Conservation (phyloP, 2,329 filamentous ascomycete species). For the Fusarium mundagurra region DNA sequence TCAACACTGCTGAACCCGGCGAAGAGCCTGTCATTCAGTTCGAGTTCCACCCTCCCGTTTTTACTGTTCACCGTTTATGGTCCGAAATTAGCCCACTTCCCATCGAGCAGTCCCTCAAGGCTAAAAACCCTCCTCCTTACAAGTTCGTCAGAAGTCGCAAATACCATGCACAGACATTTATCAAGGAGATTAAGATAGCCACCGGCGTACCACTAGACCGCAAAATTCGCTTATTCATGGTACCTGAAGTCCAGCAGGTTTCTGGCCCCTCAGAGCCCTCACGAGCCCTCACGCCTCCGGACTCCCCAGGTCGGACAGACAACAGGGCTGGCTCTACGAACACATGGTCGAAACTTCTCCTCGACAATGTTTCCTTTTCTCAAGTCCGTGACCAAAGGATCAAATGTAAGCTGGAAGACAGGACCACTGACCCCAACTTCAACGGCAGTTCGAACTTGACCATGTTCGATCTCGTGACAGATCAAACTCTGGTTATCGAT, state of each 20-base stretch:
- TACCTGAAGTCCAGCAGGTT: conserved; percentile 58
- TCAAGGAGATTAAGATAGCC: conserved; percentile 76
- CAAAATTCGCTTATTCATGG: conserved; percentile 81
- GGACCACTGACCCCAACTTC: conserved; percentile 77
- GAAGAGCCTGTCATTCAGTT: conserved; percentile 74
- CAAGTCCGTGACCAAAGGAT: conserved; percentile 43
- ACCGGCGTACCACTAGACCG: conserved; percentile 73
- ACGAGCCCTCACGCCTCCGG: conserved; percentile 53
- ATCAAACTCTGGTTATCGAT: conserved; percentile 84
- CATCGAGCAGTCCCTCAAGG: conserved; percentile 68
- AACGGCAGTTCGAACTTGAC: conserved; percentile 77
- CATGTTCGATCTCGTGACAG: conserved; percentile 73
- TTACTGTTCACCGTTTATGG: conserved; percentile 84
- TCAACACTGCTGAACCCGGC: conserved; percentile 75
- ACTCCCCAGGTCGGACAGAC: conserved; percentile 49
- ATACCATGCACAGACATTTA: conserved; percentile 76
- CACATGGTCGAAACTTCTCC: conserved; percentile 55
- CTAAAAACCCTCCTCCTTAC: conserved; percentile 68
- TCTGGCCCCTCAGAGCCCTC: conserved; percentile 47
- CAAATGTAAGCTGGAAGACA: conserved; percentile 59
- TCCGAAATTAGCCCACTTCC: conserved; percentile 66
- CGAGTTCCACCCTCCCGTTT: conserved; percentile 85
- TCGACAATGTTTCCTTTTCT: conserved; percentile 65
- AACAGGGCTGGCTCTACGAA: conserved; percentile 39
- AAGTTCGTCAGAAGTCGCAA: conserved; percentile 77